Conservation (phyloP, 148 eudicot genomes). For the Chenopodium formosanum region DNA sequence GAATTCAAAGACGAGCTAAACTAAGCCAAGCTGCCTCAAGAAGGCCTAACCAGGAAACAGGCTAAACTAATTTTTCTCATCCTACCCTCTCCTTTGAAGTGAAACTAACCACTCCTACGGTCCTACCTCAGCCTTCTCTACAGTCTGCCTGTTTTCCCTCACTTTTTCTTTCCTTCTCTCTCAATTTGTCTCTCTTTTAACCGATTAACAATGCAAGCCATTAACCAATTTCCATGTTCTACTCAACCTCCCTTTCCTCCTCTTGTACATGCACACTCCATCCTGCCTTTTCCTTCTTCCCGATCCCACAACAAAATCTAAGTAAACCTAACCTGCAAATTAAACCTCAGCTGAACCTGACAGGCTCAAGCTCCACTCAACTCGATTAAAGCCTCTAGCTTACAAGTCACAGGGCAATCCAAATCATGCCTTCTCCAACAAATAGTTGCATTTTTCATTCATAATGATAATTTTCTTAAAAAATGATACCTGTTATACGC, state of each 20-base stretch:
- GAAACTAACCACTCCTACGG: too few species aligned
- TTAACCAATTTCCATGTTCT: too few species aligned
- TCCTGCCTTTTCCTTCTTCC: neutral
- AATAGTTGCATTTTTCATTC: too few species aligned
- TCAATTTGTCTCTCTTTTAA: neutral
- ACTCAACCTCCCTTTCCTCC: too few species aligned
- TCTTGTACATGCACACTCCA: too few species aligned
- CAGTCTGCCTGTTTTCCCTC: too few species aligned
- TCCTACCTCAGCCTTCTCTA: too few species aligned
- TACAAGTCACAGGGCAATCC: neutral
- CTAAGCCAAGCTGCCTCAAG: neutral
- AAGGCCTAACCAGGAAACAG: neutral
- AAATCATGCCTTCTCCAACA: neutral
- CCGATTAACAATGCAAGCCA: too few species aligned
- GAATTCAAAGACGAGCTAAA: neutral
- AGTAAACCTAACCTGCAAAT: neutral
- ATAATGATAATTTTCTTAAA: neutral
- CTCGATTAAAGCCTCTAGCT: neutral
- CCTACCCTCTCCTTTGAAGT: too few species aligned
- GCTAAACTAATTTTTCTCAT: too few species aligned
- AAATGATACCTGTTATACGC: conserved; percentile 71
- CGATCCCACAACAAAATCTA: neutral
- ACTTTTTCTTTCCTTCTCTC: neutral
- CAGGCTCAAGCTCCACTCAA: neutral
- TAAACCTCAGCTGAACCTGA: neutral